Base-by-base conservation (phyloP, 2,329 filamentous ascomycete genomes). In the Botrytis pseudocinerea region DNA sequence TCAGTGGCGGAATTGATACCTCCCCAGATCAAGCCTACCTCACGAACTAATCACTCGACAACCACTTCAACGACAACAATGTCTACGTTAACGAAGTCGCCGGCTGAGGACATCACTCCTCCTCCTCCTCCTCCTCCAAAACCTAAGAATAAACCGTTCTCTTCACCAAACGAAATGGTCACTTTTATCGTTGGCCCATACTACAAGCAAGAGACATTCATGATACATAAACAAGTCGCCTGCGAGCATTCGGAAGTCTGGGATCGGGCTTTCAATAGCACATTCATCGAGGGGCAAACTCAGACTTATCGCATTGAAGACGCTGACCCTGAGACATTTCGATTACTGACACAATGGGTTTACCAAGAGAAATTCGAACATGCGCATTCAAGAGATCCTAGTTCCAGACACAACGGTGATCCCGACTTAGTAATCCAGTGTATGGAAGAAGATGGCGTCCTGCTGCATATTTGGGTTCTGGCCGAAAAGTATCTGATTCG, bases 291-390 rank as follows among this genome's bases (percentile, higher is more conserved):
- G 16, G 61, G 60, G 25, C 28, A 57, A 18, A 71, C 46, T 8
- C 70, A 71, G 14, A 64, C 38, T 28, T 71, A 71, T 25, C 25
- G 10, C 0, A 20, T 71, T 25, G 38, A 66, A 10, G 70, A 66
- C 32, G n/a, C 16, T 7, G 14, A 18, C 16, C 32, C 44, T 4
- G 40, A 59, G 7, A n/a, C 1, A 3, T 71, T 71, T 22, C 22
- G 40, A 57, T 35, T 66, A 7, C 12, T 71, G 25, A 48, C 65
- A 8, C 61, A 71, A 46, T 71, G 70, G 61, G 20, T 71, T 12
- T 66, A 71, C 20, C n/a, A 22, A 25, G 60, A 48, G 2, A 66
- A 38, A 1, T 51, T 66, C 25, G 40, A 54, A 10, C 22, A 10
- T n/a, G 1, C 18, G 22, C 22, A 59, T 38, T 46, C 57, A 14